Evolutionary conservation across 345 rosid genomes (phyloP).

Genomic region (Nephelium lappaceum): DNA sequence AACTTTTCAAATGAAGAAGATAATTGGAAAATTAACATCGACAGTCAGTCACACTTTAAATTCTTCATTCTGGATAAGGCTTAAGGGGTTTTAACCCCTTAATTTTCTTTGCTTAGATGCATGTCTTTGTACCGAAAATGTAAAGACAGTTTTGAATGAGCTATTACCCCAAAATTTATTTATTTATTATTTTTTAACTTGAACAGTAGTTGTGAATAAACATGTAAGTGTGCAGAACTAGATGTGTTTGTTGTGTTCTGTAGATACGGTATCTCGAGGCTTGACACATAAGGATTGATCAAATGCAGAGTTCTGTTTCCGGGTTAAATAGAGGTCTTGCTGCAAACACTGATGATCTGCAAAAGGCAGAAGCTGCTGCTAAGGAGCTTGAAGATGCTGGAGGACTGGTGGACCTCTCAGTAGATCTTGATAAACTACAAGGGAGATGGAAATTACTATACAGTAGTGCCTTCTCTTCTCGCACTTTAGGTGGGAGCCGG

Average conservation of each 20-base stretch:
- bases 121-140: not conserved
- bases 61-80: not conserved
- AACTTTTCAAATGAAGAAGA: not conserved
- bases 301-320: slow-evolving; percentile 69
- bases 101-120: not conserved
- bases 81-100: not conserved
- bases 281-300: not conserved
- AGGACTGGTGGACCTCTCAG: slow-evolving; percentile 65
- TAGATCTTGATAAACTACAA: slow-evolving; percentile 65
- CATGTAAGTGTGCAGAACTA: not conserved
- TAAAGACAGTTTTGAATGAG: not conserved
- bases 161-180: not conserved
- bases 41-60: not conserved
- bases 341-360: slow-evolving; percentile 63
- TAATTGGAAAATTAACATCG: not conserved
- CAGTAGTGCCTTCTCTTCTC: slow-evolving; percentile 93
- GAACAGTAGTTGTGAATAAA: not conserved
- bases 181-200: not conserved
- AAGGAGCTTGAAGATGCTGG: slow-evolving; percentile 75
- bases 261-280: not conserved
- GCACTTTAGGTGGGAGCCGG: slow-evolving; percentile 87
- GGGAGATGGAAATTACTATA: slow-evolving; percentile 89
- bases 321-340: slow-evolving; percentile 91
- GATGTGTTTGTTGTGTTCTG: not conserved
- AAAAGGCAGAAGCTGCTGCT: slow-evolving; percentile 69